A percentile compares a stretch with the other conserved stretches of the same genome.
Conservation (phyloP, 83 land plant species). For the Larix sibirica region DNA sequence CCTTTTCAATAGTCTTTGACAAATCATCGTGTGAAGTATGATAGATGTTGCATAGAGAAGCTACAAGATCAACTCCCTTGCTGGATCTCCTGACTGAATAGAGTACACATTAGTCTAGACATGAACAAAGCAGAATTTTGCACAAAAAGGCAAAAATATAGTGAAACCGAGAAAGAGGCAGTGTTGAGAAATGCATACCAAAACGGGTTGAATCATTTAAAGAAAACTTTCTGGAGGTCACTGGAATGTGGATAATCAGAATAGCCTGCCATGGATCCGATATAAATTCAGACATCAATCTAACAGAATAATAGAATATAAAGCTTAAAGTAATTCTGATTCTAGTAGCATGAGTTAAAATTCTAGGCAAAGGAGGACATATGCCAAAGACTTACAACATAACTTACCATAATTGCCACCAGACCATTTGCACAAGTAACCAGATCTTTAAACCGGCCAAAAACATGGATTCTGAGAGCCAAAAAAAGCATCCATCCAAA, state of each 20-base stretch:
- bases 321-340: neutral
- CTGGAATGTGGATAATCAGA: conserved; percentile 80
- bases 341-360: neutral
- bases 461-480: conserved; percentile 73
- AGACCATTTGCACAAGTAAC: conserved; percentile 87
- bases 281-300: neutral
- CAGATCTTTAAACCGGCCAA: conserved; percentile 77
- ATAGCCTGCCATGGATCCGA: conserved; percentile 51
- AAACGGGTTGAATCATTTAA: conserved; percentile 45
- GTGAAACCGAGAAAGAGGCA: neutral
- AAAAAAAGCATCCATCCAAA: conserved; percentile 97
- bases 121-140: neutral
- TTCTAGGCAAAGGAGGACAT: neutral
- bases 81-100: conserved; percentile 50
- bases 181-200: conserved; percentile 37
- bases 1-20: conserved; percentile 53
- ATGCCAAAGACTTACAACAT: neutral
- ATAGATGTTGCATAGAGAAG: conserved; percentile 75
- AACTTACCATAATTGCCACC: conserved; percentile 76
- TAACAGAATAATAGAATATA: neutral
- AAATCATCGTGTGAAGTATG: conserved; percentile 88
- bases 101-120: neutral
- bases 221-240: conserved; percentile 51
- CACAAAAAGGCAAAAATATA: neutral
- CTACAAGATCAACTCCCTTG: conserved; percentile 70